Base-by-base conservation (phyloP, 2,329 filamentous ascomycete species). In the Pseudogymnoascus sp. region DNA sequence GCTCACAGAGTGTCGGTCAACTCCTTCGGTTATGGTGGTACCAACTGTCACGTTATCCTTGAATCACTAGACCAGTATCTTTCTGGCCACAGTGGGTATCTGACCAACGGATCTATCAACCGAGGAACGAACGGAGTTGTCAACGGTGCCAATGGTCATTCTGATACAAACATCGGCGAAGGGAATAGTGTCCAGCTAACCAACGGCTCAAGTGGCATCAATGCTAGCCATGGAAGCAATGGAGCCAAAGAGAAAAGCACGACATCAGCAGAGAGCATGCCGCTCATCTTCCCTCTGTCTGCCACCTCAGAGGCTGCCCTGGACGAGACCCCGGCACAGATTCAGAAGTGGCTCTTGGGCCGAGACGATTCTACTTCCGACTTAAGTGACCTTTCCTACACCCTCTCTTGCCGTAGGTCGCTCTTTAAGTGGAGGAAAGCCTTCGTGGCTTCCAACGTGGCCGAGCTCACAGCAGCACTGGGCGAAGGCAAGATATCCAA, bases 21-120 rank as follows among this genome's bases (percentile, higher is more conserved):
- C 21, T 61, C n/a, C 29, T 67, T 80, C 51, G 78, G 78, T 0
- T 80, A 78, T 39, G 78, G 79, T 9, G 79, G 79, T 10, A 76
- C 78, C 12, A 81, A 81, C 63, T 76, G 75, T 2, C 79, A 80
- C 65, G 73, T 73, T 1, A 74, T 80, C 6, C 68, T 71, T 36
- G 71, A 73, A 58, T n/a, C 29, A 17, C 31, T 42, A 9, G 51
- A 58, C 29, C 39, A 63, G 4, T n/a, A 38, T 27, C 10, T 17
- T 65, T 36, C 35, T 36, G 35, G n/a, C 35, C 12, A 36, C 13
- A 36, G 35, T 36, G 35, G 35, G 35, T 36, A 36, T 36, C 35
- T 36, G 35, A 36, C 35, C 12, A 36, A 36, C 35, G 35, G 35
- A 36, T 36, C 35, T 36, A 13, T 36, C 35, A 36, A 36, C 12